phyloP scores from a whole-genome alignment of 495 filamentous ascomycete genomes.

The Trichoderma virens region DNA sequence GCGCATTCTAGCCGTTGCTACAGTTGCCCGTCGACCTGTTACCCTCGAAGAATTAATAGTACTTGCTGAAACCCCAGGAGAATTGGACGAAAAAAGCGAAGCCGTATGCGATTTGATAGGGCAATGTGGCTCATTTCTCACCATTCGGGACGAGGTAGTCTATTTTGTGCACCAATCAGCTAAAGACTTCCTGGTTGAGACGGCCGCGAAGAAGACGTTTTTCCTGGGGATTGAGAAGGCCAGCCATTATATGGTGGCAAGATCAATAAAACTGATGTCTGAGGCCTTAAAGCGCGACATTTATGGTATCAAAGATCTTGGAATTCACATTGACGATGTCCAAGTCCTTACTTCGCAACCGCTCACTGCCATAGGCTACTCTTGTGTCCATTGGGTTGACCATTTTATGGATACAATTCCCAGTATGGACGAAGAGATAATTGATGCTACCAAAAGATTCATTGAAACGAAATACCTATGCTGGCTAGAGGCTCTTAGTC shows the following conservation, averaged over 20 bases:
- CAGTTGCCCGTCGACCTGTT: conserved; percentile 16
- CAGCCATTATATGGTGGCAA: conserved; percentile 24
- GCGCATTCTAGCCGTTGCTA: conserved; percentile 12
- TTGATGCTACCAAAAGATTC: background rate
- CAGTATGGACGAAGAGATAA: background rate
- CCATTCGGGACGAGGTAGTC: conserved; percentile 21
- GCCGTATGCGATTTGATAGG: conserved; percentile 13
- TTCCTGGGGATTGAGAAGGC: conserved; percentile 12
- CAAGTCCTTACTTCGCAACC: conserved; percentile 21
- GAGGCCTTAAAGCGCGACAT: background rate
- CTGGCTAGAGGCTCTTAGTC: conserved; percentile 12
- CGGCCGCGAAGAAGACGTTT: conserved; percentile 13
- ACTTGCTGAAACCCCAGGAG: conserved; percentile 3
- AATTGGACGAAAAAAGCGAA: background rate
- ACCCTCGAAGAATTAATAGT: conserved; percentile 13
- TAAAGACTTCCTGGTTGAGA: conserved; percentile 27
- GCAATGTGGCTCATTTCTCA: conserved; percentile 28
- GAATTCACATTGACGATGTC: conserved; percentile 6
- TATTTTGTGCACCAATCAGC: conserved; percentile 37
- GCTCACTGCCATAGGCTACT: conserved; percentile 24
- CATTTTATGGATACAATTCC: conserved; percentile 16
- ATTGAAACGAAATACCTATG: conserved; percentile 6
- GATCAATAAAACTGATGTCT: conserved; percentile 21
- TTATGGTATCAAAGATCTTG: background rate
- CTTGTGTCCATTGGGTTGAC: conserved; percentile 32